Evolutionary conservation across 768 basidiomycete genomes (phyloP), one percentile per base, ranked within the genome.

Genomic region (Chlorophyllum brunneum): DNA sequence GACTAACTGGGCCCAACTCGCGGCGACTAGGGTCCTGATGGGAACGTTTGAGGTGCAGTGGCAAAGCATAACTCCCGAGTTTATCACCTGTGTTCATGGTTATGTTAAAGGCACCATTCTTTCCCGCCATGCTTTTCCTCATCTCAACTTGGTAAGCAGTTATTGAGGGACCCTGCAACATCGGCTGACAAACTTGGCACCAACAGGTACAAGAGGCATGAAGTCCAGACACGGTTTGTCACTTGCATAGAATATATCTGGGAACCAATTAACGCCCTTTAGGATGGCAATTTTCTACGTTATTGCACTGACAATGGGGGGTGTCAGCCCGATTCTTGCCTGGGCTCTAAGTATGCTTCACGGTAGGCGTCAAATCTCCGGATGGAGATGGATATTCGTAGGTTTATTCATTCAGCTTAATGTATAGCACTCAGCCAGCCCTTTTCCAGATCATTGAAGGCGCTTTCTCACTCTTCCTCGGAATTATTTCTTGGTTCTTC

Each of bases 121-220:
- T 74, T 61, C 75, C 77, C 15, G 68, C 70, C 7, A 64, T 78
- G 55, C 57, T 77, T 8, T 77, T 72, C 58, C 65, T 79, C 46
- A 72, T 78, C 36, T 71, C 75, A 3, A 74, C 74, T 29, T 77
- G 77, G 76, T 72, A 58, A 48, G 60, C 23, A 13, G 30, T 9
- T 10, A 23, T 33, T 26, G 6, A 22, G 18, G 20, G 7, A 26
- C 22, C 23, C 29, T n/a, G 33, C 16, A 5, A 3, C 24, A 2
- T 34, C 20, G 7, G 11, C 10, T 42, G 16, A 24, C 40, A 18
- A 18, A 27, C 36, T 30, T 33, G 10, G 38, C 22, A 24, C 5
- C 23, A 7, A 29, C 39, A 51, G 51, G 47, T 67, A 60, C 47
- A 64, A 57, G 15, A 63, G 66, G 5, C 63, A 66, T 44, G 66